Conservation (phyloP, 2,329 filamentous ascomycete species). For the Xylogone sp. region DNA sequence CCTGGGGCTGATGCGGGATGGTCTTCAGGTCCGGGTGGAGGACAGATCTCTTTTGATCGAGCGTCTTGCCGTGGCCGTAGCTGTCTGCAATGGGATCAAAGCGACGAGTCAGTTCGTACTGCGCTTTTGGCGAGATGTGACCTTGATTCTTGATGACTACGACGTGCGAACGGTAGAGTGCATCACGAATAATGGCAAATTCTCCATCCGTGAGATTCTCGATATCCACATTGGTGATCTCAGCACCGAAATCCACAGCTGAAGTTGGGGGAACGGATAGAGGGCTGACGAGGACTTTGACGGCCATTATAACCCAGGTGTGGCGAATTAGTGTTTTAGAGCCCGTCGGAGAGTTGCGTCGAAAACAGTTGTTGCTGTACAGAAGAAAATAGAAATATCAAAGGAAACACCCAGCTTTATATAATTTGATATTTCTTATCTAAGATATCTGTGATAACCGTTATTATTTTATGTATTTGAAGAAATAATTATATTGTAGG, state of each 20-base stretch:
- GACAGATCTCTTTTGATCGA: constrained; percentile 63
- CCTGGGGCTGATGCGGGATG: constrained; percentile 74
- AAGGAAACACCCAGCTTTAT: too few species aligned
- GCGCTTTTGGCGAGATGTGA: constrained; percentile 62
- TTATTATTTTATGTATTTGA: too few species aligned
- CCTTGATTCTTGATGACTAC: constrained; percentile 68
- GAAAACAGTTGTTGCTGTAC: too few species aligned
- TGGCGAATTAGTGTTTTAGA: too few species aligned
- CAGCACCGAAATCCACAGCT: constrained; percentile 55
- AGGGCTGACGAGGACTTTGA: constrained; percentile 24
- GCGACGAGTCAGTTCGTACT: constrained; percentile 68
- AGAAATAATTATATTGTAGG: too few species aligned
- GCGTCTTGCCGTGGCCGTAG: constrained; percentile 74
- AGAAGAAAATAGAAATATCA: too few species aligned
- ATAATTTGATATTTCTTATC: too few species aligned
- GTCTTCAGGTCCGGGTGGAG: constrained; percentile 79
- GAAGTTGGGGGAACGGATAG: constrained; percentile 22
- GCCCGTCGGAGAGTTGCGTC: too few species aligned
- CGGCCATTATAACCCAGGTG: constrained; percentile 20
- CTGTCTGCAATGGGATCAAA: constrained; percentile 64
- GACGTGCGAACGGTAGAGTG: constrained; percentile 66
- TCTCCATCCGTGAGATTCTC: constrained; percentile 62
- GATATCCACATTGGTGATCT: constrained; percentile 54
- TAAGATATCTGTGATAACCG: too few species aligned
- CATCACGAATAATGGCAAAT: constrained; percentile 59